Conservation (phyloP, 495 filamentous ascomycete genomes). For the Monascus purpureus region DNA sequence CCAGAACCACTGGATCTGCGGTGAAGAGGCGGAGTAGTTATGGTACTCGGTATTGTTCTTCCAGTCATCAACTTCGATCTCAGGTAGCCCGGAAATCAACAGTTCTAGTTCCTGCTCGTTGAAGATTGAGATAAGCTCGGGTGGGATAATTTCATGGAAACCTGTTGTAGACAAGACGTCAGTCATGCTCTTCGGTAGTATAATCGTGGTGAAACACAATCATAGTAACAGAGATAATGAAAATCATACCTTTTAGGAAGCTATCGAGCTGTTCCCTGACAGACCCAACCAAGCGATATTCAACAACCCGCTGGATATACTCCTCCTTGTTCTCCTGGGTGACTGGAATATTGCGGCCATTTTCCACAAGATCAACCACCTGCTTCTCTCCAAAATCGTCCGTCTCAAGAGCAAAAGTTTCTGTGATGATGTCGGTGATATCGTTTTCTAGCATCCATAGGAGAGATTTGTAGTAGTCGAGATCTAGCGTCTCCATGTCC, state of each 20-base stretch:
- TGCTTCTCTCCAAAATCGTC: slow-evolving; percentile 84
- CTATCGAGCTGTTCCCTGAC: slow-evolving; percentile 89
- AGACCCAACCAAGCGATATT: slow-evolving; percentile 79
- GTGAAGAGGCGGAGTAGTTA: slow-evolving; percentile 87
- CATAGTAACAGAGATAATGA: slow-evolving; percentile 1
- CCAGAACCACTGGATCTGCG: slow-evolving; percentile 99
- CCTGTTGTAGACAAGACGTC: slow-evolving; percentile 30
- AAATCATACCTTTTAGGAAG: slow-evolving; percentile 70
- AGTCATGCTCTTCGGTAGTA: no score
- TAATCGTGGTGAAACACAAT: no score
- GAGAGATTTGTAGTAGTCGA: slow-evolving; percentile 98
- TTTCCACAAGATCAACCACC: slow-evolving; percentile 72
- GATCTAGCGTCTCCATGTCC: slow-evolving; percentile 98
- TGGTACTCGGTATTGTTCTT: slow-evolving; percentile 98
- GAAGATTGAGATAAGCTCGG: slow-evolving; percentile 92
- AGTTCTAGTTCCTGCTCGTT: slow-evolving; percentile 97
- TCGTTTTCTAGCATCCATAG: slow-evolving; percentile 98
- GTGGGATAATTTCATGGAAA: slow-evolving; percentile 96
- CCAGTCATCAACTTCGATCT: slow-evolving; percentile 98
- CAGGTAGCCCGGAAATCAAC: slow-evolving; percentile 90
- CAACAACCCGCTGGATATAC: slow-evolving; percentile 86
- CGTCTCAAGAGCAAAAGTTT: slow-evolving; percentile 87
- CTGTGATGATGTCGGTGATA: slow-evolving; percentile 97
- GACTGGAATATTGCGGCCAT: slow-evolving; percentile 83
- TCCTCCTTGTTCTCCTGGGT: slow-evolving; percentile 98